Evolutionary conservation across 2,329 filamentous ascomycete species (phyloP), one percentile per base, ranked within the genome.

Genomic region (Rosellinia necatrix): DNA sequence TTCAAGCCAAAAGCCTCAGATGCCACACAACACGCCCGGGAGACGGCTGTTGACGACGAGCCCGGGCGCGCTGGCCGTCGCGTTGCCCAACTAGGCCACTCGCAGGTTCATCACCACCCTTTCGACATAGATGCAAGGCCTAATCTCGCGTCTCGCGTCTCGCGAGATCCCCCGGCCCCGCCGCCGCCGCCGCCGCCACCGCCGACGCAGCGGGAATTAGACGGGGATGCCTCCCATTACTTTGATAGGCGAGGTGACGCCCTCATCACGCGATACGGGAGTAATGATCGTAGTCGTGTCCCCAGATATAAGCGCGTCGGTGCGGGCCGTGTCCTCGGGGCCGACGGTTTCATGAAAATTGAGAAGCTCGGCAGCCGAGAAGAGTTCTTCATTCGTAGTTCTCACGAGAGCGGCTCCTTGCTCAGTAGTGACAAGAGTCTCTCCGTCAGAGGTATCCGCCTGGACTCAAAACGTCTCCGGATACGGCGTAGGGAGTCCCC

Each of bases 201-300:
- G 25, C 47, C 59, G 15, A 32, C 53, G 4, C 47, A 47, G 2
- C 50, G 32, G 47, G 53, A 44, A 22, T 46, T 53, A 21, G 58
- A 51, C 35, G 54, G 15, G 4, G 47, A 64, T 58, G 69, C 66
- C 34, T 68, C 80, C 3, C 92, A 84, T 69, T 65, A 84, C 40
- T 66, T 90, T 48, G 93, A 97, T 72, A 84, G 78, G 37, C 86
- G 85, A 66, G 92, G 93, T 0, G 93, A 97, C 66, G 76, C 81
- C 4, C 81, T 91, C 43, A 91, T 94, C 62, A 72, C 88, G 40
- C 81, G 81, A 22, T 97, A 92, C 70, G 90, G 90, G 2, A 81
- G 83, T 24, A 80, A 89, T 34, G 86, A 96, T 69, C 84, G 83
- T 30, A 89, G 89, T 61, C 82, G 81, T 50, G 75, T 96, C 9